Conservation (phyloP, 768 basidiomycete genomes). For the Chalciporus pseudorubinellus region DNA sequence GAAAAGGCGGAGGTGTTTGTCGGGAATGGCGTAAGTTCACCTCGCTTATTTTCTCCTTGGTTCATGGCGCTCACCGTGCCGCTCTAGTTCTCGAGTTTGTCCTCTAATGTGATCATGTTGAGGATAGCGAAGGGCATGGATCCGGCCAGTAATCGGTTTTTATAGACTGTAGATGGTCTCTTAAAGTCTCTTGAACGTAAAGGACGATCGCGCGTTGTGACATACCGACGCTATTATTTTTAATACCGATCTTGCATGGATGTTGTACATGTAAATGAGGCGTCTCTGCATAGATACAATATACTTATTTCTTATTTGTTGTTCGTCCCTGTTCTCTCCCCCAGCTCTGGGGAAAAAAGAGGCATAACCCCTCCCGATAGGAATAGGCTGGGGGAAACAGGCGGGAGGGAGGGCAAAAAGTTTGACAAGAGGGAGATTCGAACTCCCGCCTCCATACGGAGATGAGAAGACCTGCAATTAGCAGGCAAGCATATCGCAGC, state of each 20-base stretch:
- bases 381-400: too few species aligned
- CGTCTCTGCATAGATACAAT: too few species aligned
- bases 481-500: conserved; percentile 32
- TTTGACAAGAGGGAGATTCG: conserved; percentile 35
- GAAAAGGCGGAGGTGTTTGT: conserved; percentile 57
- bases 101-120: conserved; percentile 49
- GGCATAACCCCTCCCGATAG: too few species aligned
- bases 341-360: too few species aligned
- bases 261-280: too few species aligned
- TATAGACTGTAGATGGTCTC: conserved; percentile 26
- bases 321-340: too few species aligned
- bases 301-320: too few species aligned
- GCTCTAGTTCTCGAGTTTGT: conserved; percentile 45
- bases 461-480: conserved; percentile 27
- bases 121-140: conserved; percentile 45
- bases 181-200: too few species aligned
- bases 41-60: not conserved
- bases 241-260: too few species aligned
- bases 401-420: conserved; percentile 1
- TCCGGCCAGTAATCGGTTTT: conserved; percentile 38
- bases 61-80: too few species aligned
- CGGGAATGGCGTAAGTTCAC: conserved; percentile 54
- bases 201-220: too few species aligned
- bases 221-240: too few species aligned
- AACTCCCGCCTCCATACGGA: conserved; percentile 34